Evolutionary conservation across 441 rosid genomes (phyloP), one percentile per base, ranked within the genome.

Genomic region (Gossypium trilobum): DNA sequence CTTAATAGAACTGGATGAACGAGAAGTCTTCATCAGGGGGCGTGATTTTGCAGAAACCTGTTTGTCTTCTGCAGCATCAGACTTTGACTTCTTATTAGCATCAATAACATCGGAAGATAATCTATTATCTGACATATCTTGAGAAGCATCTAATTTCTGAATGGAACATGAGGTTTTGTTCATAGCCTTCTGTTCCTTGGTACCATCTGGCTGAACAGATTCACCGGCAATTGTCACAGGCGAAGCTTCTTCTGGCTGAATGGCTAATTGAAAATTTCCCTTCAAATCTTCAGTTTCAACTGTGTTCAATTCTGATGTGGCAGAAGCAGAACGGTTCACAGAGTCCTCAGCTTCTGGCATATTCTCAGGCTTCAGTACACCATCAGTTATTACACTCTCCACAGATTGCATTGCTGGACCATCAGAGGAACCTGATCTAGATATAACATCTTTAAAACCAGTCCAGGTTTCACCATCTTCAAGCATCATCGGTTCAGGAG

Each of bases 401-500:
- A 74, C 70, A 68, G 48, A 70, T 76, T 78, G 85, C 39, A 51
- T 54, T 70, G 71, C 83, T 42, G 67, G 77, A 75, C 71, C 79
- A 76, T 78, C 78, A 55, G 71, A 69, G 66, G 79, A 81, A 60
- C 75, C 57, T 68, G 74, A 78, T 72, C 67, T 82, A 31, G 86
- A 61, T 61, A 52, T 63, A 50, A 42, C 42, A 33, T 67, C 67
- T 60, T 67, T 68, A 29, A 75, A 48, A 59, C 27, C 77, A 73
- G 65, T 74, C 75, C 79, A 74, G 56, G 61, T 58, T 77, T 79
- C 78, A 67, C 83, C 86, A 66, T 78, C 78, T 76, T 87, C 91
- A 74, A 81, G 80, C 96, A 90, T 93, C 75, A 85, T 79, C 44
- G 97, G 97, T 82, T 95, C 99, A 73, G 91, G 90, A 87, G 82